Percentiles rank a stretch among this genome's conserved stretches.
phyloP scores from a whole-genome alignment of 2,329 filamentous ascomycete species.

The Talaromyces sp. region DNA sequence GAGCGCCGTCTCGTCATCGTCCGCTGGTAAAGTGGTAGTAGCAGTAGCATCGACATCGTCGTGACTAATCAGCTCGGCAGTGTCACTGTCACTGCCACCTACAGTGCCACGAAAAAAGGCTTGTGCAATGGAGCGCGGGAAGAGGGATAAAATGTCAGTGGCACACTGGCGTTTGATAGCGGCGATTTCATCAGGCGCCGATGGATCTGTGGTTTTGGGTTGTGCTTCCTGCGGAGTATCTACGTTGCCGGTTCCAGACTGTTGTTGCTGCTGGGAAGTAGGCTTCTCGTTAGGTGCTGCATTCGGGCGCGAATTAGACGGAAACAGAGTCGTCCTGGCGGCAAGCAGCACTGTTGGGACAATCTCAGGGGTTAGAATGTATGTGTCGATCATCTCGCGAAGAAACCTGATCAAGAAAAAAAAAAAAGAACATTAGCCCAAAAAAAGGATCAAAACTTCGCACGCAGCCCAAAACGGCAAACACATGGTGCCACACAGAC shows the following conservation, averaged over 20 bases:
- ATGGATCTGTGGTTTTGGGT: background rate
- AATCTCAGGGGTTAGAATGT: constrained; percentile 59
- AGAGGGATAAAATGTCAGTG: constrained; percentile 34
- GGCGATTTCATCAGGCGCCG: constrained; percentile 4
- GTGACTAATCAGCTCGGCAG: constrained; percentile 12
- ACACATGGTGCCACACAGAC: background rate
- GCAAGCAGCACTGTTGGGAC: constrained; percentile 57
- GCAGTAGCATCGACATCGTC: background rate
- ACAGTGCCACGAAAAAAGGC: constrained; percentile 37
- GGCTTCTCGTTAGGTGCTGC: constrained; percentile 29
- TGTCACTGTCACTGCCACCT: background rate
- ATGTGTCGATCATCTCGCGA: constrained; percentile 49
- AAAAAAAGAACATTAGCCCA: background rate
- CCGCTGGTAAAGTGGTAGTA: constrained; percentile 14
- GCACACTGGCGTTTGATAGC: constrained; percentile 39
- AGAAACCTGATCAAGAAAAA: constrained; percentile 32
- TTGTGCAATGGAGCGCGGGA: constrained; percentile 40
- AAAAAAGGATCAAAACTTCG: background rate
- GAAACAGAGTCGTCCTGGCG: constrained; percentile 75
- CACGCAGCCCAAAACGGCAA: background rate
- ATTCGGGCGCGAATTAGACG: constrained; percentile 70
- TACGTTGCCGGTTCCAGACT: background rate
- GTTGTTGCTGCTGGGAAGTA: constrained; percentile 6
- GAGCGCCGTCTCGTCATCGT: constrained; percentile 39
- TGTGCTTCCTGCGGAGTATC: background rate